These are phyloP conservation scores for Rhodotorula sp. DNA, from an alignment of 1,284 basidiomycete genomes.

Conservation along the genomic window DNA sequence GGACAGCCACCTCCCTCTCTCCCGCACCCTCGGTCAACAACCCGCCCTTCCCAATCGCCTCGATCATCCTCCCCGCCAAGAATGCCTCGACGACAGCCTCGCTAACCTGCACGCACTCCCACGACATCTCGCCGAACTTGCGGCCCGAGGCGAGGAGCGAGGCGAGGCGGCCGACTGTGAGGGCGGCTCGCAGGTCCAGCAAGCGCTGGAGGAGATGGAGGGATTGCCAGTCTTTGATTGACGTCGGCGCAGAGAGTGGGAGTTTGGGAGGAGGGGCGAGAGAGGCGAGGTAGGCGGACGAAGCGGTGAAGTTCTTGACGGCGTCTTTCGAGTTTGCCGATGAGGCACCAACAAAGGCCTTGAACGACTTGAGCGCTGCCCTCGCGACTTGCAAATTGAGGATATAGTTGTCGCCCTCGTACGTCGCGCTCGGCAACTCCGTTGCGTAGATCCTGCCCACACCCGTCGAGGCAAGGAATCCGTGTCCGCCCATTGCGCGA, in stretches of 20 bases:
- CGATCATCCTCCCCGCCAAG: constrained; percentile 58
- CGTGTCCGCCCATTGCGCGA: constrained; percentile 73
- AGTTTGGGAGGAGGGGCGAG: constrained; percentile 48
- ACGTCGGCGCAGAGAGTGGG: not conserved
- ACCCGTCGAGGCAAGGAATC: constrained; percentile 68
- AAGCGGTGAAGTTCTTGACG: constrained; percentile 56
- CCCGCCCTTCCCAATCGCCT: constrained; percentile 53
- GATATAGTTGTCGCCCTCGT: constrained; percentile 75
- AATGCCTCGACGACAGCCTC: constrained; percentile 68
- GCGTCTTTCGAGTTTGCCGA: constrained; percentile 48
- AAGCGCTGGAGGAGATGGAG: constrained; percentile 9
- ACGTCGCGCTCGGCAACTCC: constrained; percentile 63
- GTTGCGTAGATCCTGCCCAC: constrained; percentile 65
- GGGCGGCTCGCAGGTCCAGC: constrained; percentile 55
- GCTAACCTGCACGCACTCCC: constrained; percentile 58
- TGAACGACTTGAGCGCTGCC: constrained; percentile 63
- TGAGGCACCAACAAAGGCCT: constrained; percentile 45
- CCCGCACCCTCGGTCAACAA: constrained; percentile 40
- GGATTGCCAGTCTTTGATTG: not conserved
- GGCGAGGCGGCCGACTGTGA: constrained; percentile 58
- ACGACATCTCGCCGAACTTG: constrained; percentile 41
- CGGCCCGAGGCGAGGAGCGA: constrained; percentile 44
- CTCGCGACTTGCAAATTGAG: constrained; percentile 70
- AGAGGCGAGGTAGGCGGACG: constrained; percentile 51
- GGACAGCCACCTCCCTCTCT: constrained; percentile 47